Evolutionary conservation across 495 filamentous ascomycete species (phyloP).

Genomic region (Chlorociboria aeruginascens): DNA sequence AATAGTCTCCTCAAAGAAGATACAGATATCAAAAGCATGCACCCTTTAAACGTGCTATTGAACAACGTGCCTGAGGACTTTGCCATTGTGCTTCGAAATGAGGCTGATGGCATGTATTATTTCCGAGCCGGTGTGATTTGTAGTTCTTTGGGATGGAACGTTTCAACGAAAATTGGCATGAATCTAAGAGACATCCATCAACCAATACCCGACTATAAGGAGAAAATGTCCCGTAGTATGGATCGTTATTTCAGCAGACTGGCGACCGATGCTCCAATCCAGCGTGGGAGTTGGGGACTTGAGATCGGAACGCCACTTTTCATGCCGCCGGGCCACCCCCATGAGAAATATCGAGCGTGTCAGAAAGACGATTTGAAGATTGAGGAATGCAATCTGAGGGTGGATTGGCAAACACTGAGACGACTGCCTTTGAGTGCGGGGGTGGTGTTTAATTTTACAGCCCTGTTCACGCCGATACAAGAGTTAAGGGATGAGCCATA

Average conservation of each 20-base stretch:
- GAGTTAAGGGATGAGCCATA: conserved; percentile 67
- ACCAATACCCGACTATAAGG: conserved; percentile 76
- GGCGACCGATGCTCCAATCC: conserved; percentile 63
- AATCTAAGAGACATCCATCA: conserved; percentile 64
- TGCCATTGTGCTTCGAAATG: conserved; percentile 64
- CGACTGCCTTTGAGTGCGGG: conserved; percentile 65
- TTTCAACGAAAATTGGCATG: conserved; percentile 62
- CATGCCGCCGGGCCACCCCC: conserved; percentile 64
- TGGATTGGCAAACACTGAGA: conserved; percentile 87
- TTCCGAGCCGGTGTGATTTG: conserved; percentile 73
- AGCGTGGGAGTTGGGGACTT: conserved; percentile 80
- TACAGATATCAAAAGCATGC: conserved; percentile 47
- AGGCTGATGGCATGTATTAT: conserved; percentile 58
- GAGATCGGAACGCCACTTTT: conserved; percentile 70
- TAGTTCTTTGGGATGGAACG: conserved; percentile 70
- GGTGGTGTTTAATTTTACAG: conserved; percentile 87
- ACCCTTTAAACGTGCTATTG: conserved; percentile 61
- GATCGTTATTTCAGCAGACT: conserved; percentile 81
- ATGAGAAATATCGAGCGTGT: conserved; percentile 40
- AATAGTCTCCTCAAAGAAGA: conserved; percentile 60
- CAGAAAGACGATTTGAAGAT: conserved; percentile 46
- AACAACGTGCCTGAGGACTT: conserved; percentile 88
- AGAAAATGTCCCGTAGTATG: conserved; percentile 86
- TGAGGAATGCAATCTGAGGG: conserved; percentile 60
- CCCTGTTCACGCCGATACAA: conserved; percentile 64